Conservation (phyloP, 1,139 yeast genomes). For the Meyerozyma sp. region DNA sequence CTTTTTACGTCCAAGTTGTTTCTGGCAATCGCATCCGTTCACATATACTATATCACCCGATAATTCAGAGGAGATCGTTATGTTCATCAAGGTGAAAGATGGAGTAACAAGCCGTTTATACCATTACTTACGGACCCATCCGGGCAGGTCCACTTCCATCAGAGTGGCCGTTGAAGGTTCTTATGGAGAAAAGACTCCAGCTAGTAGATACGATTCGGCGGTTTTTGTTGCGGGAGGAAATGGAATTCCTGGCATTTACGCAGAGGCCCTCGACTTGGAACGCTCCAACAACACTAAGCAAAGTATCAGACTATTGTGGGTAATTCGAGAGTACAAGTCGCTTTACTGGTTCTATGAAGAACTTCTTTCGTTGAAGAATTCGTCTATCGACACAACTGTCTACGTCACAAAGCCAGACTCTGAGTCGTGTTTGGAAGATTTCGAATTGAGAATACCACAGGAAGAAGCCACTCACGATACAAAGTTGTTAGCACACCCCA, state of each 20-base stretch:
- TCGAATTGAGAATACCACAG: slow-evolving; percentile 1
- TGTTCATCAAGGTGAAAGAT: slow-evolving; percentile 30
- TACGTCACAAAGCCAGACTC: slow-evolving; percentile 13
- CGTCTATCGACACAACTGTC: slow-evolving; percentile 12
- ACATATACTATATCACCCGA: slow-evolving; percentile 23
- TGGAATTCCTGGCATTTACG: slow-evolving; percentile 32
- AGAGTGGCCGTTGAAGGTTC: slow-evolving; percentile 35
- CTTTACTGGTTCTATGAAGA: slow-evolving; percentile 18
- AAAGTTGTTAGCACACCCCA: background rate
- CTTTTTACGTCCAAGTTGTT: slow-evolving; percentile 31
- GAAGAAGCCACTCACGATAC: background rate
- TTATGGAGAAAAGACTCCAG: slow-evolving; percentile 30
- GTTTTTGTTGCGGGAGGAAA: slow-evolving; percentile 37
- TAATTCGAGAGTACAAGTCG: slow-evolving; percentile 13
- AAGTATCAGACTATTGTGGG: slow-evolving; percentile 16
- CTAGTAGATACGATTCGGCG: slow-evolving; percentile 25
- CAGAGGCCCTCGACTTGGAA: slow-evolving; percentile 28
- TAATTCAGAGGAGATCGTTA: slow-evolving; percentile 20
- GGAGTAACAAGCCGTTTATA: slow-evolving; percentile 19
- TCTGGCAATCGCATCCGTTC: slow-evolving; percentile 59
- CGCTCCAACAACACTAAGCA: slow-evolving; percentile 18
- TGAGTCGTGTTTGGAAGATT: slow-evolving; percentile 5
- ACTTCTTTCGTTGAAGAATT: slow-evolving; percentile 9
- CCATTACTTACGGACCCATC: slow-evolving; percentile 1
- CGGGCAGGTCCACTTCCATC: slow-evolving; percentile 13